Conservation (phyloP, 2,329 filamentous ascomycete species). For the Aspergillus amoenus region DNA sequence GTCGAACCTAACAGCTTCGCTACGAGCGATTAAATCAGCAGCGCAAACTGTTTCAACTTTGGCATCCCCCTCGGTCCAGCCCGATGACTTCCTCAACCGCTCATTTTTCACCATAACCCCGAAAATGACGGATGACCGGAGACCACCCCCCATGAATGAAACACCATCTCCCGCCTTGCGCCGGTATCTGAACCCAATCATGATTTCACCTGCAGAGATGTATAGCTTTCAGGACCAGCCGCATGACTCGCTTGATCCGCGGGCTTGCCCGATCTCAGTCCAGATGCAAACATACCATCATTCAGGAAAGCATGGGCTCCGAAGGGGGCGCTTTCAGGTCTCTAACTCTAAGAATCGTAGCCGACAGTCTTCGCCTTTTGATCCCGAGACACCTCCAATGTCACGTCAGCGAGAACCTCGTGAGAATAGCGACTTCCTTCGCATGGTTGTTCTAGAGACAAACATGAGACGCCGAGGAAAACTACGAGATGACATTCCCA, state of each 20-base stretch:
- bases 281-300: slow-evolving; percentile 62
- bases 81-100: slow-evolving; percentile 60
- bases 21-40: slow-evolving; percentile 61
- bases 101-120: slow-evolving; percentile 58
- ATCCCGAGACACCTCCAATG: slow-evolving; percentile 40
- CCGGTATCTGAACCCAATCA: slow-evolving; percentile 60
- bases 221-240: slow-evolving; percentile 44
- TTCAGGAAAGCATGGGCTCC: slow-evolving; percentile 31
- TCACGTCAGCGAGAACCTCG: slow-evolving; percentile 61
- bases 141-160: slow-evolving; percentile 54
- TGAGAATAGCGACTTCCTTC: slow-evolving; percentile 64
- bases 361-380: slow-evolving; percentile 36
- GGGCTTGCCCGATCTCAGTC: slow-evolving; percentile 54
- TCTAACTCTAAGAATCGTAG: slow-evolving; percentile 44
- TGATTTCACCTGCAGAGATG: slow-evolving; percentile 47
- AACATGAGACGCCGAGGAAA: slow-evolving; percentile 66
- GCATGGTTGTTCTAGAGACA: slow-evolving; percentile 66
- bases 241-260: slow-evolving; percentile 30
- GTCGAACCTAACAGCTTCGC: slow-evolving; percentile 63
- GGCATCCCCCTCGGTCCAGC: slow-evolving; percentile 51
- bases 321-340: slow-evolving; percentile 36
- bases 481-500: slow-evolving; percentile 55
- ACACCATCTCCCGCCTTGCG: slow-evolving; percentile 58
- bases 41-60: slow-evolving; percentile 63
- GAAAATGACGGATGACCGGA: slow-evolving; percentile 59